Evolutionary conservation across 2,329 filamentous ascomycete genomes (phyloP), one percentile per base, ranked within the genome.

Genomic region (Fusarium sp.): DNA sequence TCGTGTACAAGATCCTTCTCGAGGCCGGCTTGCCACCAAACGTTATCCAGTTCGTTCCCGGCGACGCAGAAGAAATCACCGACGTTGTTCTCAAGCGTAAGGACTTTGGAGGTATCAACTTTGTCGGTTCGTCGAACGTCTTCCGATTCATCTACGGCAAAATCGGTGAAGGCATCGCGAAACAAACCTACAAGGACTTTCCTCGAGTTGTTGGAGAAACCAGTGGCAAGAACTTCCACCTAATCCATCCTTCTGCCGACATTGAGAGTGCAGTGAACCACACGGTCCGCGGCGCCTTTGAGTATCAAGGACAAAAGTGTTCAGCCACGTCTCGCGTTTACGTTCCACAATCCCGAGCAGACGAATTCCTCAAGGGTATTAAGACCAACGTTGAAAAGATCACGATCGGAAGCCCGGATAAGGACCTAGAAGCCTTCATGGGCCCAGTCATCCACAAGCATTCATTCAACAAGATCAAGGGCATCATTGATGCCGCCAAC

Each of bases 261-360:
- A 70, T 86, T 41, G 74, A 77, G n/a, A 85, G 82, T 65, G 83
- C 84, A 1, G 84, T 78, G 10, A 73, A 81, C 41, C 81, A 85
- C 65, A 85, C 84, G 3, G 80, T 86, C 50, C 81, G 84, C 23
- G 83, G 81, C 16, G 81, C 84, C 0, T 87, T 86, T 66, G 85
- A 87, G 75, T 87, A 83, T 73, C 82, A 84, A 62, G 85, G 85
- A 18, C 84, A 86, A 67, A 87, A 87, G 76, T 87, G 85, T 78
- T 85, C 82, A 44, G 85, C 85, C 27, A 83, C 81, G 11, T 86
- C 84, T 10, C 80, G 85, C 6, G 77, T 89, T 55, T 91, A 89
- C 78, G 85, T 90, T 40, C 87, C 90, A 6, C 6, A 31, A 6
- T 48, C 43, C 1, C 15, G 36, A 10, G 41, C 43, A 10, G 11